phyloP scores from a whole-genome alignment of 106 monocot genomes.

The Narthecium ossifragum region DNA sequence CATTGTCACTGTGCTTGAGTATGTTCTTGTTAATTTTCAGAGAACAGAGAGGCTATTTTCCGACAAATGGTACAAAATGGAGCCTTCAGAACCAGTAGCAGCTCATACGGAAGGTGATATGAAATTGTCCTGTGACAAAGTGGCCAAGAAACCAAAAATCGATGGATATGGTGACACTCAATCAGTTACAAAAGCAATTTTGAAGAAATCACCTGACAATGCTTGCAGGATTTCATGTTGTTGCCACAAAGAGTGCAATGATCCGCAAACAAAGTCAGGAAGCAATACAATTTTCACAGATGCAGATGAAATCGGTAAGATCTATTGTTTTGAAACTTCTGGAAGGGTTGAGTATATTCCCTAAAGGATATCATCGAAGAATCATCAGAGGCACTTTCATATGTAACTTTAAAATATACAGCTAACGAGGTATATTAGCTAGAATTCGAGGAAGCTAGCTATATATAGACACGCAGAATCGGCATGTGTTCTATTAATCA shows the following conservation, averaged over 20 bases:
- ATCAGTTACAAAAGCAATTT: conserved; percentile 43
- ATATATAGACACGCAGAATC: too few species aligned
- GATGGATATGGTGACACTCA: conserved; percentile 3
- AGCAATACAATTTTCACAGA: conserved; percentile 61
- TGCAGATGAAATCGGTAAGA: conserved; percentile 75
- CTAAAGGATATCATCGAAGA: conserved; percentile 58
- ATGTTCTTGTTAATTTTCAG: conserved; percentile 16
- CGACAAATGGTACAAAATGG: conserved; percentile 6
- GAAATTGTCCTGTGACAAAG: conserved; percentile 13
- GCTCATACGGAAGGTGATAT: conserved; percentile 4
- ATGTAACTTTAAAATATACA: conserved; percentile 17
- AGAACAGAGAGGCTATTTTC: conserved; percentile 23
- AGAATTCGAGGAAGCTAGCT: too few species aligned
- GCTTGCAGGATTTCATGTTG: conserved; percentile 11
- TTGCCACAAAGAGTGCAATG: conserved; percentile 28
- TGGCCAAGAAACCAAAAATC: conserved; percentile 24
- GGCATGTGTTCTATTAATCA: too few species aligned
- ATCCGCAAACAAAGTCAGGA: conserved; percentile 39
- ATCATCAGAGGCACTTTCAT: conserved; percentile 25
- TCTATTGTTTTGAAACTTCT: conserved; percentile 57
- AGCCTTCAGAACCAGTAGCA: conserved; percentile 8
- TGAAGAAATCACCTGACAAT: conserved; percentile 27
- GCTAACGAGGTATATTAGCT: conserved; percentile 64
- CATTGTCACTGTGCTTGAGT: background rate
- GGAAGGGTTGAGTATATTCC: conserved; percentile 39